Conservation (phyloP, 441 rosid genomes). For the Viola pubescens region DNA sequence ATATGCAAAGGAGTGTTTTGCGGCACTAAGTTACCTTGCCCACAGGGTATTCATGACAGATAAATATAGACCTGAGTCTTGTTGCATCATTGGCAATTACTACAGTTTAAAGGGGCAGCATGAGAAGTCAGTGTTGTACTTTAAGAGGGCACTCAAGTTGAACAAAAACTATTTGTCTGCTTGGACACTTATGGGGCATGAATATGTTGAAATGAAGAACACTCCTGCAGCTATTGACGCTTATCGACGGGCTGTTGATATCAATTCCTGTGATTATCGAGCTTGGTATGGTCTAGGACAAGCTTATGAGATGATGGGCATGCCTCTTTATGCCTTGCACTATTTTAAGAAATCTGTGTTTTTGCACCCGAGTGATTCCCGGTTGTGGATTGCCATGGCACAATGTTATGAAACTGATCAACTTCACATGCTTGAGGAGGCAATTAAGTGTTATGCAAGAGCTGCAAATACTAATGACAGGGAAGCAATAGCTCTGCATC, state of each 20-base stretch:
- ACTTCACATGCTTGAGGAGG: constrained; percentile 84
- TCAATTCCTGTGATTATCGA: constrained; percentile 74
- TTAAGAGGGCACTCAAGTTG: constrained; percentile 86
- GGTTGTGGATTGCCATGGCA: constrained; percentile 95
- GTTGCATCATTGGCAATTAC: constrained; percentile 89
- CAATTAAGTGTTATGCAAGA: constrained; percentile 83
- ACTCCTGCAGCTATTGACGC: constrained; percentile 93
- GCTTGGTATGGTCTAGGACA: constrained; percentile 98
- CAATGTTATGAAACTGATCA: constrained; percentile 81
- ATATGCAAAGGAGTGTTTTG: constrained; percentile 78
- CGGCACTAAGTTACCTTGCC: constrained; percentile 84
- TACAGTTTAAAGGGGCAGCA: constrained; percentile 94
- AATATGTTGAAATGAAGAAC: constrained; percentile 92
- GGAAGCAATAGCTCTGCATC: constrained; percentile 82
- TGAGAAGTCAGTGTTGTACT: constrained; percentile 83
- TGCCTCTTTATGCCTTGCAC: constrained; percentile 84
- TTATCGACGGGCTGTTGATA: constrained; percentile 83
- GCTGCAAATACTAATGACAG: constrained; percentile 74
- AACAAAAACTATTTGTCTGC: constrained; percentile 82
- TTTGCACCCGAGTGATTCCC: constrained; percentile 79
- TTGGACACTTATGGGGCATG: constrained; percentile 98
- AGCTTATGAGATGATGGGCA: constrained; percentile 87
- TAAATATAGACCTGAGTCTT: constrained; percentile 90
- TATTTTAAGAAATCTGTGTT: constrained; percentile 79
- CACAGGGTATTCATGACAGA: constrained; percentile 78